Base-by-base conservation (phyloP, 2,329 filamentous ascomycete species). In the Raffaelea ambrosiae region DNA sequence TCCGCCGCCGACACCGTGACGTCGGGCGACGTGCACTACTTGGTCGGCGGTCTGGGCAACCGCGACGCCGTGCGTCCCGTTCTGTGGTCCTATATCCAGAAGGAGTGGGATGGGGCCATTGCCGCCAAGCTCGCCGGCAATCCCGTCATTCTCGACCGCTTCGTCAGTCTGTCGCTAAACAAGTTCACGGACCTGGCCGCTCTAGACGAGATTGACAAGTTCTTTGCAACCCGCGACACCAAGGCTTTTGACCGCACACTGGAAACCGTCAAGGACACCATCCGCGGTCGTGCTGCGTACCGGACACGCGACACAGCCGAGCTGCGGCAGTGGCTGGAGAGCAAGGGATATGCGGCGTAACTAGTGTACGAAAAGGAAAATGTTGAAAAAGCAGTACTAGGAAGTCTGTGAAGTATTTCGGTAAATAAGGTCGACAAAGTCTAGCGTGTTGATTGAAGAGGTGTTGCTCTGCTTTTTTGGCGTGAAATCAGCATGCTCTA, bases 151-250 rank as follows among this genome's bases (percentile, higher is more conserved):
- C 73, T 96, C 16, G 91, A 98, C 67, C 83, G 91, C 43, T 95
- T 95, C 67, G 70, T 98, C 57, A 83, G 86, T 57, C 73, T 86
- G 56, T 82, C 82, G 40, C 70, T 98, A 56, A 80, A 79, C 59
- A 86, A 86, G 61, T 97, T 94, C 63, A 79, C 86, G 3, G 83
- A 88, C 57, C 68, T 72, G 14, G 75, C 77, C 53, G 74, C 80
- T 16, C 77, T 88, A 53, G 73, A 81, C 54, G 88, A 96, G 47
- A 93, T 98, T 58, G 74, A 83, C 44, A 64, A 68, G 3, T 98
- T 98, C 74, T 98, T 97, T 72, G 74, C 78, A 57, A 77, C 78
- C 58, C 95, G 91, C 72, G 87, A 97, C 60, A 91, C 86, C 18
- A 81, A 81, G 58, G 86, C 83, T 43, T 97, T 90, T 65, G 86